Evolutionary conservation across 805 yeast genomes (phyloP).

Genomic region (Cyberlindnera samutprakarnensis): DNA sequence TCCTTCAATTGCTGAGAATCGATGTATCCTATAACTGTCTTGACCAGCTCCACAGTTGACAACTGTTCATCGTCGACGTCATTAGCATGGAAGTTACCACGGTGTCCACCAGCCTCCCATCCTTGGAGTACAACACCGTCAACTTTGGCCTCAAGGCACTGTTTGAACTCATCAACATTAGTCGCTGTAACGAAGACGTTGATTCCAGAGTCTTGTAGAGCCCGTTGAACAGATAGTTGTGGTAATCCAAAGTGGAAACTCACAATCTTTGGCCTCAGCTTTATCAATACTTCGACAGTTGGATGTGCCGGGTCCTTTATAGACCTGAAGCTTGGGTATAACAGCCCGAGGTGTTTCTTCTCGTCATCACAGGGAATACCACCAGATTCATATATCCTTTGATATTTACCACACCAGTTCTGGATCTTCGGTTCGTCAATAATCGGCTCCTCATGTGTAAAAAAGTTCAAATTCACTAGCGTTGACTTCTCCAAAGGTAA

Average conservation of each 20-base stretch:
- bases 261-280: slow-evolving; percentile 33
- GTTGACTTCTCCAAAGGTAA: slow-evolving; percentile 4
- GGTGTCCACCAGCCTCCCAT: slow-evolving; percentile 59
- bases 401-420: slow-evolving; percentile 19
- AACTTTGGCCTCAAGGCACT: slow-evolving; percentile 25
- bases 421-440: slow-evolving; percentile 8
- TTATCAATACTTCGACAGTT: slow-evolving; percentile 12
- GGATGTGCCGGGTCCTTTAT: slow-evolving; percentile 6
- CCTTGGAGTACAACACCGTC: slow-evolving; percentile 52
- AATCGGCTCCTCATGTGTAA: slow-evolving; percentile 30
- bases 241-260: slow-evolving; percentile 53
- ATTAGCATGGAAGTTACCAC: slow-evolving; percentile 37
- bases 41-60: slow-evolving; percentile 26
- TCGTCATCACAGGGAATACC: neutral
- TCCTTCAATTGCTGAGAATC: neutral
- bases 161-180: slow-evolving; percentile 33
- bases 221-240: slow-evolving; percentile 21
- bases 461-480: slow-evolving; percentile 43
- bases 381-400: neutral
- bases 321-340: slow-evolving; percentile 13
- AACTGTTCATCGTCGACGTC: slow-evolving; percentile 28
- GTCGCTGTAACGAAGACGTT: slow-evolving; percentile 41
- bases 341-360: neutral
- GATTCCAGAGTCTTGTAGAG: slow-evolving; percentile 31
- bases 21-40: slow-evolving; percentile 16